Evolutionary conservation across 2,329 filamentous ascomycete genomes (phyloP).

Genomic region (Cytospora piceae): DNA sequence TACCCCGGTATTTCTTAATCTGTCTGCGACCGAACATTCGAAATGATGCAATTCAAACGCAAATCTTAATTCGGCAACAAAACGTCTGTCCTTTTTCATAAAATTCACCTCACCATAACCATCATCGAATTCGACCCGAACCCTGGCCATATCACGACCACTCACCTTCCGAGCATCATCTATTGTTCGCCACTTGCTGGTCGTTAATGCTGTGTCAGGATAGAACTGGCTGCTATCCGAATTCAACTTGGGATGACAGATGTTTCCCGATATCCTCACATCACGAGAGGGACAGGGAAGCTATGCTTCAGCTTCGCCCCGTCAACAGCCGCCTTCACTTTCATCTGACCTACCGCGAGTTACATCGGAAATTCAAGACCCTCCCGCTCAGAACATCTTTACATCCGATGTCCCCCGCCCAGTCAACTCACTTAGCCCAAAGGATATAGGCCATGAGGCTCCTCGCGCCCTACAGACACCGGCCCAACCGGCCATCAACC

Average conservation of each 20-base stretch:
- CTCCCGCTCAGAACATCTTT: not conserved
- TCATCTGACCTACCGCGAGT: conserved; percentile 14
- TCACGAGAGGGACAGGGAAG: conserved; percentile 10
- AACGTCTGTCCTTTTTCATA: not conserved
- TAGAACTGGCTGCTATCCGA: not conserved
- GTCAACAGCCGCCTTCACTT: conserved; percentile 12
- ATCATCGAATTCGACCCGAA: not conserved
- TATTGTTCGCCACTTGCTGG: not conserved
- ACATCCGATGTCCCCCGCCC: conserved; percentile 8
- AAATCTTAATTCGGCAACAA: not conserved
- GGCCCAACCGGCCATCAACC: not conserved
- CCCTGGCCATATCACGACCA: not conserved
- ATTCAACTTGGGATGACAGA: not conserved
- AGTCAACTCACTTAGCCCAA: not conserved
- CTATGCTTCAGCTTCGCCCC: conserved; percentile 9
- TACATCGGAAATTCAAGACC: conserved; percentile 10
- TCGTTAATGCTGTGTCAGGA: not conserved
- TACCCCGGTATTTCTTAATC: not conserved
- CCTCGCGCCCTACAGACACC: not conserved
- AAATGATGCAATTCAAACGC: not conserved
- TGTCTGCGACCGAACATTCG: not conserved
- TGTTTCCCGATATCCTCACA: conserved; percentile 10
- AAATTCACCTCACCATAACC: not conserved
- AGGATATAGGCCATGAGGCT: not conserved
- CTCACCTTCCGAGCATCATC: not conserved